phyloP scores from a whole-genome alignment of 768 basidiomycete genomes.

The Clitopilus passeckerianus region DNA sequence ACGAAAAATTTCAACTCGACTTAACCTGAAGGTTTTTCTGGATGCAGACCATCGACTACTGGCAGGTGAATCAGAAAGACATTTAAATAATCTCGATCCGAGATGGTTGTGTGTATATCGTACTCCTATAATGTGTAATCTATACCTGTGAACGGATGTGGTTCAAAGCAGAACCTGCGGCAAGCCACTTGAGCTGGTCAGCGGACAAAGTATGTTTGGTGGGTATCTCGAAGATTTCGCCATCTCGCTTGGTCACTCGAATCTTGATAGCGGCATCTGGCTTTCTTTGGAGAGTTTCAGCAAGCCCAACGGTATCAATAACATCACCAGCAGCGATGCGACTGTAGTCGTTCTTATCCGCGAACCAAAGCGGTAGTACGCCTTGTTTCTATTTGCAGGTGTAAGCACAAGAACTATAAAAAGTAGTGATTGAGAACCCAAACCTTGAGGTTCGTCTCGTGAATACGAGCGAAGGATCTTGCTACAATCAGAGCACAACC shows the following conservation, averaged over 20 bases:
- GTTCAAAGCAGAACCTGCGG: slow-evolving; percentile 87
- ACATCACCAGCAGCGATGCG: slow-evolving; percentile 80
- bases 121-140: slow-evolving; percentile 1
- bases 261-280: slow-evolving; percentile 45
- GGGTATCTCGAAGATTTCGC: slow-evolving; percentile 59
- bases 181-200: slow-evolving; percentile 90
- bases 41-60: not conserved
- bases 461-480: slow-evolving; percentile 94
- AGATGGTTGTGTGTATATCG: not conserved
- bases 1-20: slow-evolving; percentile 2
- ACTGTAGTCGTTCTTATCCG: slow-evolving; percentile 78
- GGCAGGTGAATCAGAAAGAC: not conserved
- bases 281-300: slow-evolving; percentile 51
- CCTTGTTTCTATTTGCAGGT: slow-evolving; percentile 81
- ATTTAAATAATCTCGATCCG: not conserved
- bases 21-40: not conserved
- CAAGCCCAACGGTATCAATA: slow-evolving; percentile 81
- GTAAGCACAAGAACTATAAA: slow-evolving; percentile 5
- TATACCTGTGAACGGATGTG: slow-evolving; percentile 64
- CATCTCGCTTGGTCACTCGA: slow-evolving; percentile 62
- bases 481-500: slow-evolving; percentile 87
- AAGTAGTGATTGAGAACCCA: slow-evolving; percentile 6
- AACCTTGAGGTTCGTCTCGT: slow-evolving; percentile 96
- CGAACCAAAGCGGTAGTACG: slow-evolving; percentile 92
- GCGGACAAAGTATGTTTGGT: slow-evolving; percentile 87